These are phyloP conservation scores for Calonectria hawksworthii DNA, from an alignment of 2,329 filamentous ascomycete genomes.

Conservation along the genomic window DNA sequence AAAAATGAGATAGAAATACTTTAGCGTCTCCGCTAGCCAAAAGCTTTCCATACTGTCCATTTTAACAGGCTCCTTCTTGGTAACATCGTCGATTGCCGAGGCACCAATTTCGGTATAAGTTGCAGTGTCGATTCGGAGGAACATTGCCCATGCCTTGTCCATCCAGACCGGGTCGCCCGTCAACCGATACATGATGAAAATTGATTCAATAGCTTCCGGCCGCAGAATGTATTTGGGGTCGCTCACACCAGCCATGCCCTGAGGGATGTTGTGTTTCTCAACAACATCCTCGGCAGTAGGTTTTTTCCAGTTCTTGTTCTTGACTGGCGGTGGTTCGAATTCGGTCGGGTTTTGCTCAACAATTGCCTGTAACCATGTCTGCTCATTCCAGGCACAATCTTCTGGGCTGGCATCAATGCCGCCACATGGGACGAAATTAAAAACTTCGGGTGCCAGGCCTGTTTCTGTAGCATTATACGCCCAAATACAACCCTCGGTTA, in stretches of 20 bases:
- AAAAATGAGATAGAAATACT: conserved; percentile 77
- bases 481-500: conserved; percentile 76
- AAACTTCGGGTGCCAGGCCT: conserved; percentile 72
- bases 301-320: conserved; percentile 40
- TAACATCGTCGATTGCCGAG: conserved; percentile 76
- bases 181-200: conserved; percentile 83
- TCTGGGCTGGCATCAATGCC: conserved; percentile 41
- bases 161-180: conserved; percentile 77
- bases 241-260: conserved; percentile 68
- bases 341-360: conserved; percentile 42
- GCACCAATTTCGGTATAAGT: conserved; percentile 75
- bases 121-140: conserved; percentile 71
- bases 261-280: conserved; percentile 55
- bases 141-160: conserved; percentile 82
- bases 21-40: conserved; percentile 78
- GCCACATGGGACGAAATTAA: conserved; percentile 62
- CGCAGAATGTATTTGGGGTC: conserved; percentile 75
- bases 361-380: conserved; percentile 47
- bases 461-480: conserved; percentile 70
- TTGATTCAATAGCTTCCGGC: conserved; percentile 84
- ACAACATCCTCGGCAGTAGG: conserved; percentile 43
- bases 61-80: conserved; percentile 48
- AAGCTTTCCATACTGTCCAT: conserved; percentile 82
- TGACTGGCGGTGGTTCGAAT: conserved; percentile 40
- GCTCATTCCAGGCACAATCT: conserved; percentile 54